phyloP scores from a whole-genome alignment of 257 asterid species.

The Solanum megistacrolobum region DNA sequence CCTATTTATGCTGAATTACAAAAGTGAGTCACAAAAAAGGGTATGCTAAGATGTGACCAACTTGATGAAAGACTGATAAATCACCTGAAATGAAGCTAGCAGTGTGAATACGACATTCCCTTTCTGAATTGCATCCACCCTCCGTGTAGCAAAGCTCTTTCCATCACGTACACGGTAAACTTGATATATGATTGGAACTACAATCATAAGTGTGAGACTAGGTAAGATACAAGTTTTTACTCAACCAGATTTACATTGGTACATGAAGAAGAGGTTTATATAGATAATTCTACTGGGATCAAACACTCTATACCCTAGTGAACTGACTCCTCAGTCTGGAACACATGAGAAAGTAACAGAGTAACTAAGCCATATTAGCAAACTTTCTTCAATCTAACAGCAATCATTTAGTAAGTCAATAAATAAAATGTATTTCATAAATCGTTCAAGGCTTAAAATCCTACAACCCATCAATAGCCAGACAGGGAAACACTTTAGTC shows the following conservation, averaged over 20 bases:
- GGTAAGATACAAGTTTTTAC: background rate
- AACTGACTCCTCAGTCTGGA: background rate
- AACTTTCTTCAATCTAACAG: background rate
- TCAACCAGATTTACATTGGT: background rate
- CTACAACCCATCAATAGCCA: background rate
- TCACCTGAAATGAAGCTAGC: conserved; percentile 93
- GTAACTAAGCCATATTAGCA: background rate
- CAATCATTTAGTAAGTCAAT: background rate
- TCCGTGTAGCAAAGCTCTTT: conserved; percentile 92
- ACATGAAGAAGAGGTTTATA: background rate
- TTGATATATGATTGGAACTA: conserved; percentile 91
- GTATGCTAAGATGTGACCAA: background rate
- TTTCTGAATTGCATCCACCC: conserved; percentile 92
- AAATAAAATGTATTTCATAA: background rate
- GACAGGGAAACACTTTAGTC: background rate
- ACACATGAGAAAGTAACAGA: background rate
- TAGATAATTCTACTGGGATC: background rate
- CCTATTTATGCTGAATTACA: background rate
- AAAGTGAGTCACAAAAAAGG: background rate
- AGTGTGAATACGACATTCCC: conserved; percentile 70
- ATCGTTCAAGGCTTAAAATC: background rate
- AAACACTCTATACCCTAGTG: background rate
- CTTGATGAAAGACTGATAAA: conserved; percentile 1
- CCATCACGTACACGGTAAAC: conserved; percentile 94
- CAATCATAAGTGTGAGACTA: conserved; percentile 6